These are phyloP conservation scores for Isabelozyma pseudorhagii DNA, from an alignment of 805 yeast genomes.

Conservation along the genomic window DNA sequence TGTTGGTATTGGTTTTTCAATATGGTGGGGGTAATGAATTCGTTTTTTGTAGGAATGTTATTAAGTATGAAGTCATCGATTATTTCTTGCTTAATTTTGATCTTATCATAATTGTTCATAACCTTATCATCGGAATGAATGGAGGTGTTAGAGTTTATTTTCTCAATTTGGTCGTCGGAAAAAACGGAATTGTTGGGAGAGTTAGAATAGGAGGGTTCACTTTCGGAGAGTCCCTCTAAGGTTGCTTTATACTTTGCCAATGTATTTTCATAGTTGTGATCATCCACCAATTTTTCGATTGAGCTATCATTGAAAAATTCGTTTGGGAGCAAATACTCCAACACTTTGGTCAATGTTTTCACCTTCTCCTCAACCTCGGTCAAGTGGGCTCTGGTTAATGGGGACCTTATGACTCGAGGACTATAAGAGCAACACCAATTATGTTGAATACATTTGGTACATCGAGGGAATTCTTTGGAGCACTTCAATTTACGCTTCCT, in stretches of 20 bases:
- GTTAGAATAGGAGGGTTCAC: constrained; percentile 3
- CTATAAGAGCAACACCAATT: constrained; percentile 75
- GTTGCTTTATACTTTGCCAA: constrained; percentile 2
- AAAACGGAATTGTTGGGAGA: constrained; percentile 24
- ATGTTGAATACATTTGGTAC: constrained; percentile 70
- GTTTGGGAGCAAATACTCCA: constrained; percentile 30
- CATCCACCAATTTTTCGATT: constrained; percentile 13
- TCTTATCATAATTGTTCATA: constrained; percentile 10
- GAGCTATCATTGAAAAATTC: constrained; percentile 9
- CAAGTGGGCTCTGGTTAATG: constrained; percentile 75
- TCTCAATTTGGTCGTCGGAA: constrained; percentile 12
- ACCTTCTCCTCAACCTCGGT: constrained; percentile 65
- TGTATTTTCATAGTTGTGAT: constrained; percentile 9
- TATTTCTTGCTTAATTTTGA: constrained; percentile 36
- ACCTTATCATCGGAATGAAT: constrained; percentile 9
- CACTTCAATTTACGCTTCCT: constrained; percentile 77
- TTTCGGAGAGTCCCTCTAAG: background rate
- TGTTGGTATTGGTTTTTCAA: background rate
- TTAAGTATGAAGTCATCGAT: constrained; percentile 37
- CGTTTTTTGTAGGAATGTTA: constrained; percentile 25
- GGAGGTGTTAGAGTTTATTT: background rate
- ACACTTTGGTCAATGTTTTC: constrained; percentile 24
- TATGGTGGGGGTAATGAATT: background rate
- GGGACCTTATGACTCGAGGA: constrained; percentile 75
- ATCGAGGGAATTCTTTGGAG: constrained; percentile 73